These are phyloP conservation scores for Sugiyamaella castrensis DNA, from an alignment of 1,139 yeast species.

Conservation along the genomic window DNA sequence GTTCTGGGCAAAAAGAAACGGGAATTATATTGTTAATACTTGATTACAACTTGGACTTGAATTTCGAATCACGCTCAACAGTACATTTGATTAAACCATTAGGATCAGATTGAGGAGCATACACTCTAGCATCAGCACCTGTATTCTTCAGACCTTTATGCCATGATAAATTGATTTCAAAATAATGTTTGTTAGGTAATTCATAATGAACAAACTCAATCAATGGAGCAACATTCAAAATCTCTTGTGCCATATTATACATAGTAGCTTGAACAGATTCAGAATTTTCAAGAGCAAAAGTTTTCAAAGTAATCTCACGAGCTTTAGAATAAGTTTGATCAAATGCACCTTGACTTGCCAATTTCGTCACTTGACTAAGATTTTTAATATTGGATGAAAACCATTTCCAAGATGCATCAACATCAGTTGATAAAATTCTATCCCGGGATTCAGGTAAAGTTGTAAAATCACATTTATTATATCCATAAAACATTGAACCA, in stretches of 20 bases:
- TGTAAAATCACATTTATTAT: slow-evolving; percentile 81
- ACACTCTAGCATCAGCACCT: slow-evolving; percentile 65
- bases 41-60: slow-evolving; percentile 24
- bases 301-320: slow-evolving; percentile 65
- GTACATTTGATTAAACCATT: slow-evolving; percentile 86
- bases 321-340: slow-evolving; percentile 62
- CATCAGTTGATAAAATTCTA: slow-evolving; percentile 84
- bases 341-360: slow-evolving; percentile 60
- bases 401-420: slow-evolving; percentile 73
- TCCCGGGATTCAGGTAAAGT: slow-evolving; percentile 78
- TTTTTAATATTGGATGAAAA: slow-evolving; percentile 47
- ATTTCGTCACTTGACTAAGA: slow-evolving; percentile 45
- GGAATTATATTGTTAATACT: neutral
- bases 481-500: slow-evolving; percentile 92
- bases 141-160: slow-evolving; percentile 66
- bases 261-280: slow-evolving; percentile 93
- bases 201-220: slow-evolving; percentile 65
- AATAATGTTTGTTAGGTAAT: slow-evolving; percentile 88
- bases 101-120: slow-evolving; percentile 89
- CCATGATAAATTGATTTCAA: slow-evolving; percentile 77
- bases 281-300: slow-evolving; percentile 81
- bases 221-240: slow-evolving; percentile 55
- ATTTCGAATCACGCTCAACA: slow-evolving; percentile 43
- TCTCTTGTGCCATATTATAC: slow-evolving; percentile 83
- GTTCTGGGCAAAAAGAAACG: neutral